These are phyloP conservation scores for Diaporthe nobilis DNA, from an alignment of 2,329 filamentous ascomycete genomes.

Conservation along the genomic window DNA sequence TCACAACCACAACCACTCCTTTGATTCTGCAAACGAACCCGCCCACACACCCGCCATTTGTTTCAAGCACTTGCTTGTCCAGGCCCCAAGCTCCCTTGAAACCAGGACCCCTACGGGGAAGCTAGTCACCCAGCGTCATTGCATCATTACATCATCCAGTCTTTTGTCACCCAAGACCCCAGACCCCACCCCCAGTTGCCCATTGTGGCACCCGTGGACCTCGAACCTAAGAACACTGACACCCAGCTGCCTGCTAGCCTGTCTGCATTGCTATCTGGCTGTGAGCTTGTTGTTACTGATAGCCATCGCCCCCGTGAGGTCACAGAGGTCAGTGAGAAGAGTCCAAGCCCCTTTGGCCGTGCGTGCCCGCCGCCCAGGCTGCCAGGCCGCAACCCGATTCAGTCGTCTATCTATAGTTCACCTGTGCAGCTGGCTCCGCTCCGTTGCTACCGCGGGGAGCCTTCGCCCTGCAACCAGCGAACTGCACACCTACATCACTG, in stretches of 20 bases:
- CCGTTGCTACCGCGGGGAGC: conserved; percentile 40
- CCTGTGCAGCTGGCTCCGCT: conserved; percentile 32
- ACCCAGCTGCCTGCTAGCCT: neutral
- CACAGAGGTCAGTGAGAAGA: conserved; percentile 21
- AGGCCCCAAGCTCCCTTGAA: conserved; percentile 21
- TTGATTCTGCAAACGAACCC: conserved; percentile 27
- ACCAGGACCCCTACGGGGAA: conserved; percentile 9
- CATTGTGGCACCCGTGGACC: conserved; percentile 21
- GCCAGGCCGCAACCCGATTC: conserved; percentile 29
- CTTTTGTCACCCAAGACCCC: conserved; percentile 29
- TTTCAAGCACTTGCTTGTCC: conserved; percentile 13
- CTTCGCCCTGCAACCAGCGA: conserved; percentile 19
- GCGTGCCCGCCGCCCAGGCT: conserved; percentile 18
- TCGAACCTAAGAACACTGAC: neutral
- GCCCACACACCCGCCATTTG: neutral
- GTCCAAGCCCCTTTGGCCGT: conserved; percentile 1
- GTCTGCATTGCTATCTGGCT: neutral
- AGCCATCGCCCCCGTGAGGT: conserved; percentile 26
- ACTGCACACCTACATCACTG: conserved; percentile 29
- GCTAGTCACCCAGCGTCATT: conserved; percentile 15
- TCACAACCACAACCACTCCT: neutral
- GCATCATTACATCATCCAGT: conserved; percentile 35
- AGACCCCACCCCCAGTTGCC: conserved; percentile 20
- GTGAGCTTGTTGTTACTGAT: neutral
- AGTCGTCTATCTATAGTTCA: conserved; percentile 35